Evolutionary conservation across 2,329 filamentous ascomycete genomes (phyloP).

Genomic region (Chaetomium sp.): DNA sequence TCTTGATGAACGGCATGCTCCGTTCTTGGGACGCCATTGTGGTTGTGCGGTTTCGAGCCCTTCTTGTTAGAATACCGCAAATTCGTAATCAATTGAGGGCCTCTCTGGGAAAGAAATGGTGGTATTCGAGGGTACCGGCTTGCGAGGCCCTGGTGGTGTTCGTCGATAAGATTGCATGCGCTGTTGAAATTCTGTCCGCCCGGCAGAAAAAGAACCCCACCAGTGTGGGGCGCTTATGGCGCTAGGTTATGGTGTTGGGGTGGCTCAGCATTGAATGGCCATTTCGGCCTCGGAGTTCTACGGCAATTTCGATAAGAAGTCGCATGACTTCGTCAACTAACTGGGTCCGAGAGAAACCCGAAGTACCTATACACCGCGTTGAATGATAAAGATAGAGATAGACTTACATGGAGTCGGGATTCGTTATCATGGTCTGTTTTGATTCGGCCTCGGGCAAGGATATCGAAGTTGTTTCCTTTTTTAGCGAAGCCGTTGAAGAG

Average conservation of each 20-base stretch:
- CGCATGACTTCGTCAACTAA: background rate
- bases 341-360: background rate
- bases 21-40: constrained; percentile 49
- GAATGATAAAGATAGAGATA: background rate
- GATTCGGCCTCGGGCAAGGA: background rate
- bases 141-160: background rate
- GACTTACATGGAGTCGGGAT: background rate
- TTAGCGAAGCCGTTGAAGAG: background rate
- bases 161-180: constrained; percentile 8
- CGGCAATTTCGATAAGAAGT: background rate
- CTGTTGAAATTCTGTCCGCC: constrained; percentile 35
- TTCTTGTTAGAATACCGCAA: background rate
- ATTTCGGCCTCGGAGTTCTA: background rate
- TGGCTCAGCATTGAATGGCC: background rate
- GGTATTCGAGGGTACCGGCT: background rate
- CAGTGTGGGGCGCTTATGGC: background rate
- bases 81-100: background rate
- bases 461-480: too few species aligned
- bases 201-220: constrained; percentile 34
- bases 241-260: background rate
- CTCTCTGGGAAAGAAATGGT: background rate
- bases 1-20: constrained; percentile 74
- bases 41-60: background rate
- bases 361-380: background rate
- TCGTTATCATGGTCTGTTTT: background rate